Evolutionary conservation across 306 rosid genomes (phyloP).

Genomic region (Trifolium subterraneum): DNA sequence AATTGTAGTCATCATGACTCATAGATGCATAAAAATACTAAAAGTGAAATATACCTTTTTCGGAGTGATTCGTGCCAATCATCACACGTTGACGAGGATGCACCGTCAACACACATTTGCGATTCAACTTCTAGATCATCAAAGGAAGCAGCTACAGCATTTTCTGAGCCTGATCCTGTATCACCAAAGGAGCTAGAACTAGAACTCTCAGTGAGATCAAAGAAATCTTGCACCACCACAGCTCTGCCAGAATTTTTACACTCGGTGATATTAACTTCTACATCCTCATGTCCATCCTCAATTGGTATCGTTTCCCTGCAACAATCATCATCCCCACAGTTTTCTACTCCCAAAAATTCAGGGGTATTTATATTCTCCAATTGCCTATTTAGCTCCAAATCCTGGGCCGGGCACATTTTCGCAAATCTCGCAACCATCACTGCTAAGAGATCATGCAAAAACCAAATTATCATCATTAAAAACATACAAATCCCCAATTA

Average conservation of each 20-base stretch:
- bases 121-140: conserved; percentile 73
- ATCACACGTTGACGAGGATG: conserved; percentile 45
- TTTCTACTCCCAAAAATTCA: conserved; percentile 35
- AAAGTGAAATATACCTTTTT: conserved; percentile 56
- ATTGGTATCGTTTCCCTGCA: conserved; percentile 37
- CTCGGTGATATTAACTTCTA: conserved; percentile 58
- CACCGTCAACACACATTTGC: conserved; percentile 32
- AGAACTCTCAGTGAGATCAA: conserved; percentile 48
- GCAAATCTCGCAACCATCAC: conserved; percentile 30
- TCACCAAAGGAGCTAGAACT: conserved; percentile 18
- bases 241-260: conserved; percentile 35
- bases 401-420: conserved; percentile 60
- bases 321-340: conserved; percentile 37
- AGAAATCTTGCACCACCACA: conserved; percentile 43
- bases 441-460: conserved; percentile 37
- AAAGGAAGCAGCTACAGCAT: conserved; percentile 40
- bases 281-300: conserved; percentile 48
- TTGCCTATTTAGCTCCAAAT: conserved; percentile 49
- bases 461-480: conserved; percentile 13
- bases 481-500: neutral
- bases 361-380: conserved; percentile 35
- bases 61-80: conserved; percentile 43
- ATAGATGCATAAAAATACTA: neutral
- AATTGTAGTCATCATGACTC: neutral
- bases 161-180: conserved; percentile 59